Conservation (phyloP, 208 protist genomes). For the Leishmania martiniquensis region DNA sequence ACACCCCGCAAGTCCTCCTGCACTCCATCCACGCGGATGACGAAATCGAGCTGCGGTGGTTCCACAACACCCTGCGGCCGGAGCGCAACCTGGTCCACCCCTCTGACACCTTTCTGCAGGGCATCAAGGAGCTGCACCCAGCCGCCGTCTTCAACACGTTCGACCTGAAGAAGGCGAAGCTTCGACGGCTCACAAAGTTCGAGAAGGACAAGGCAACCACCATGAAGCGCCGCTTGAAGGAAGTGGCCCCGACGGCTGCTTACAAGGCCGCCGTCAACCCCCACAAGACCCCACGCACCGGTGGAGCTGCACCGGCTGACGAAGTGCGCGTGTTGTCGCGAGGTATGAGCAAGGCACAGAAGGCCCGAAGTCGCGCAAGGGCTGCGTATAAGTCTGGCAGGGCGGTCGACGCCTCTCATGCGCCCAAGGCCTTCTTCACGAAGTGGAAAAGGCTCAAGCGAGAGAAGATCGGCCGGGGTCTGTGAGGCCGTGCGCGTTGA, state of each 20-base stretch:
- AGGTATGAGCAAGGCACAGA: conserved; percentile 40
- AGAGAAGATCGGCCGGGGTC: conserved; percentile 64
- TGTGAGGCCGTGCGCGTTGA: conserved; percentile 33
- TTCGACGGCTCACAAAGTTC: conserved; percentile 76
- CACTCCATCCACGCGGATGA: conserved; percentile 73
- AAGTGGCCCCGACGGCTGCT: conserved; percentile 77
- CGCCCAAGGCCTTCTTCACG: conserved; percentile 40
- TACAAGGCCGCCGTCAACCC: conserved; percentile 78
- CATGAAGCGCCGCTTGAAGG: conserved; percentile 52
- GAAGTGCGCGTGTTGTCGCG: conserved; percentile 67
- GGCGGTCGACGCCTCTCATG: conserved; percentile 4
- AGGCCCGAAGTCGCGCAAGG: conserved; percentile 23
- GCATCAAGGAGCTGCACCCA: conserved; percentile 76
- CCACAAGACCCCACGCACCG: conserved; percentile 74
- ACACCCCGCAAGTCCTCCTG: conserved; percentile 46
- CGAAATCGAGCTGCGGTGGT: conserved; percentile 70
- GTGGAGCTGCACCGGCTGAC: conserved; percentile 44
- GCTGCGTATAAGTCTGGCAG: conserved; percentile 30
- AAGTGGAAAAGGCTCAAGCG: conserved; percentile 75
- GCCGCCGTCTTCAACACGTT: conserved; percentile 81
- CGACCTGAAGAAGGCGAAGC: conserved; percentile 69
- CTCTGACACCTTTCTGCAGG: conserved; percentile 68
- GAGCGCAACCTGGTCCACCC: conserved; percentile 76
- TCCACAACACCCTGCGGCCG: conserved; percentile 65
- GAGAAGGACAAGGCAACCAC: conserved; percentile 60